phyloP scores from a whole-genome alignment of 352 stramenopile genomes.

The Phytophthora lateralis region DNA sequence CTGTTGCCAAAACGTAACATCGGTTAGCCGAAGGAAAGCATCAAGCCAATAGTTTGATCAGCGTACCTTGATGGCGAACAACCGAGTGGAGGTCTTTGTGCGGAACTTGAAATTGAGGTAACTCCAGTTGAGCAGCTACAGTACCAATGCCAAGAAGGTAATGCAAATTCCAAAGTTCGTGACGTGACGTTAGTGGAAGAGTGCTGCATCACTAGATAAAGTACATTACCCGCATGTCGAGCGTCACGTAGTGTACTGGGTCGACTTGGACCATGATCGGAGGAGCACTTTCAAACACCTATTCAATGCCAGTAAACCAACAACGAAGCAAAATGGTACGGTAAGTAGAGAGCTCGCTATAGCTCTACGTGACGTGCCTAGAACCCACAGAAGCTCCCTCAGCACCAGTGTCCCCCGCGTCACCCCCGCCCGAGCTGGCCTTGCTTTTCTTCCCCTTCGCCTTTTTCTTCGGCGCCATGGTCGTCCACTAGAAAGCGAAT shows the following conservation, averaged over 20 bases:
- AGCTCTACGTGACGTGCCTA: no score
- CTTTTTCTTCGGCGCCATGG: conserved; percentile 57
- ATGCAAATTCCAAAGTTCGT: neutral
- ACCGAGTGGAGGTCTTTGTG: conserved; percentile 51
- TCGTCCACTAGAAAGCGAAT: neutral
- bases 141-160: neutral
- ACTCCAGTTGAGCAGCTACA: conserved; percentile 64
- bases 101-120: conserved; percentile 67
- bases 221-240: conserved; percentile 54
- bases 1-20: conserved; percentile 18
- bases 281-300: conserved; percentile 42
- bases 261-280: conserved; percentile 46
- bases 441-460: conserved; percentile 37
- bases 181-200: no score
- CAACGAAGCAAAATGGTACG: neutral
- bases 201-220: neutral
- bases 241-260: conserved; percentile 52
- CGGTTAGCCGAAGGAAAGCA: neutral
- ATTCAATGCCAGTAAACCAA: neutral
- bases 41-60: neutral
- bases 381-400: conserved; percentile 25
- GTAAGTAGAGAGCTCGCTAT: neutral
- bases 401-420: conserved; percentile 11
- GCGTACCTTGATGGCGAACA: conserved; percentile 58
- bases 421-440: conserved; percentile 15